Conservation (phyloP, 768 basidiomycete genomes). For the Gloeopeniophorella convolvens region DNA sequence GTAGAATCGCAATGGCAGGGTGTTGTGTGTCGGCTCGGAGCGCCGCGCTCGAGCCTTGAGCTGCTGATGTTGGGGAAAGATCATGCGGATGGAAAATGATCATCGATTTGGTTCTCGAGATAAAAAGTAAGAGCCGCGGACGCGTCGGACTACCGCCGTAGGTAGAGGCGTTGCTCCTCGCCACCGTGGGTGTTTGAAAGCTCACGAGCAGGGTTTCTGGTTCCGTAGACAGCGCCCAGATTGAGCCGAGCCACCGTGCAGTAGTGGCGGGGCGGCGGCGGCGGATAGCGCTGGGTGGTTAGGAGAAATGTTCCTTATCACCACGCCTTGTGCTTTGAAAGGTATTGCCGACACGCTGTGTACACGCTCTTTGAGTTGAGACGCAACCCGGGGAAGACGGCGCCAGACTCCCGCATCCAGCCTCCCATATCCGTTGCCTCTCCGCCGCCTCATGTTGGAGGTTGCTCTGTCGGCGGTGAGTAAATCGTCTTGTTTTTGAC, state of each 20-base stretch:
- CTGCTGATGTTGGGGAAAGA: conserved; percentile 16
- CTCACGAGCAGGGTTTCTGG: conserved; percentile 17
- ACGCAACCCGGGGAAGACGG: conserved; percentile 52
- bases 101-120: conserved; percentile 21
- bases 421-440: conserved; percentile 19
- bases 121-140: conserved; percentile 20
- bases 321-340: conserved; percentile 50
- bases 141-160: conserved; percentile 12
- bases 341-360: conserved; percentile 54
- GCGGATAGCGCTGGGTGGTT: conserved; percentile 8
- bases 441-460: conserved; percentile 21
- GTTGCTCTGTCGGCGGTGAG: conserved; percentile 17
- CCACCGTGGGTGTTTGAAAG: conserved; percentile 22
- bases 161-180: conserved; percentile 19
- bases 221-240: too few relatives aligned
- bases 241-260: too few relatives aligned
- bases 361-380: conserved; percentile 57
- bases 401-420: conserved; percentile 46
- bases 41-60: conserved; percentile 18
- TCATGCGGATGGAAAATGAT: conserved; percentile 9
- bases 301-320: conserved; percentile 42
- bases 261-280: conserved; percentile 7
- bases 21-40: conserved; percentile 13
- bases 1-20: conserved; percentile 19
- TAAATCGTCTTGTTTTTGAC: conserved; percentile 21